phyloP scores from a whole-genome alignment of 1,139 yeast species.

The Candida labiduridarum region DNA sequence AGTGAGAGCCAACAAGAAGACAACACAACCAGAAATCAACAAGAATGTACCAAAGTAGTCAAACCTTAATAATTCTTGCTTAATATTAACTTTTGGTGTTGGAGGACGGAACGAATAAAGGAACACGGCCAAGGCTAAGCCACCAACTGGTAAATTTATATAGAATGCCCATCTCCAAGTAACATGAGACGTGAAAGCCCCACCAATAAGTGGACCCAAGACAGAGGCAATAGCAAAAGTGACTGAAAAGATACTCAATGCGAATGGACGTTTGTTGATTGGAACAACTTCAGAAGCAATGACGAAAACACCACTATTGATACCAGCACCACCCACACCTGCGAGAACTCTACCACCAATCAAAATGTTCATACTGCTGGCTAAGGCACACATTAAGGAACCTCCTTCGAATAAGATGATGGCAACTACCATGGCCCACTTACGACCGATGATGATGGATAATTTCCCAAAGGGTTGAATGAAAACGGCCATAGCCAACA shows the following conservation, averaged over 20 bases:
- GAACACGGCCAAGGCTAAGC: conserved; percentile 30
- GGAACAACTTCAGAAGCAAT: conserved; percentile 34
- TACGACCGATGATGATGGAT: conserved; percentile 51
- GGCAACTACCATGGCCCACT: conserved; percentile 37
- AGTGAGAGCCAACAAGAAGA: conserved; percentile 44
- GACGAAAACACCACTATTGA: conserved; percentile 30
- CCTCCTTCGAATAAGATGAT: conserved; percentile 40
- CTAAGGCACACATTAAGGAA: conserved; percentile 40
- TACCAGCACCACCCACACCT: conserved; percentile 40
- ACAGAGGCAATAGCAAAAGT: conserved; percentile 48
- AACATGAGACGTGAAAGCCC: conserved; percentile 47
- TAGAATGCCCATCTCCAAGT: conserved; percentile 84
- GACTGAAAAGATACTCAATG: conserved; percentile 46
- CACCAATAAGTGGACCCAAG: conserved; percentile 59
- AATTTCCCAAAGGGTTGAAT: conserved; percentile 42
- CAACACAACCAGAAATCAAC: conserved; percentile 44
- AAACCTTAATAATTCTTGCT: conserved; percentile 39
- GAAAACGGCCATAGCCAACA: conserved; percentile 44
- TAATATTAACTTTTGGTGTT: conserved; percentile 22
- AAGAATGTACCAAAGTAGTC: conserved; percentile 55
- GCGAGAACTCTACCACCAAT: conserved; percentile 43
- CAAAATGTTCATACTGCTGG: conserved; percentile 34
- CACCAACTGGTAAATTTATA: conserved; percentile 48
- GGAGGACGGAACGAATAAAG: conserved; percentile 37
- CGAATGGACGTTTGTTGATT: conserved; percentile 30